Evolutionary conservation across 2,329 filamentous ascomycete genomes (phyloP).

Genomic region (Calycina herbarum): DNA sequence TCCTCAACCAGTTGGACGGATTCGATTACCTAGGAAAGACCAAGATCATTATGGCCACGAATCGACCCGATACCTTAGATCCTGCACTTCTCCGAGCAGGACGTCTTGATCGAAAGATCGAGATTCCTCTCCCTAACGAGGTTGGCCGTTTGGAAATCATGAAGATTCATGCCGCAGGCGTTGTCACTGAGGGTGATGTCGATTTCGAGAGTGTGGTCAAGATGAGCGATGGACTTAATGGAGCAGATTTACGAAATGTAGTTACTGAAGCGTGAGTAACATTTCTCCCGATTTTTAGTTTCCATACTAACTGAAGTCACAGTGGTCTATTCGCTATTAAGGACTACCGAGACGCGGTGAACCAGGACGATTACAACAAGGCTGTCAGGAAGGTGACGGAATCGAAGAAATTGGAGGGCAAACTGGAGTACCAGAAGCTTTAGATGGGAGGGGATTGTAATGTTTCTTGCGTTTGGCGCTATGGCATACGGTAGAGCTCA

Average conservation of each 20-base stretch:
- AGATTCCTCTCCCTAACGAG: conserved; percentile 96
- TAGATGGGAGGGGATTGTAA: conserved; percentile 44
- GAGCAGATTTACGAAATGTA: conserved; percentile 94
- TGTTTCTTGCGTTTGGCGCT: conserved; percentile 29
- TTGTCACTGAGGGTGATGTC: conserved; percentile 89
- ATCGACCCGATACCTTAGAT: conserved; percentile 93
- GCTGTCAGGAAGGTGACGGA: conserved; percentile 97
- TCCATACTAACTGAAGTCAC: conserved; percentile 32
- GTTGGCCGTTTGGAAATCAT: conserved; percentile 94
- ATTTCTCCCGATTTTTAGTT: neutral
- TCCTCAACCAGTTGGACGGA: conserved; percentile 96
- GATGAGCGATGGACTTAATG: conserved; percentile 98
- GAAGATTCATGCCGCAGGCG: conserved; percentile 90
- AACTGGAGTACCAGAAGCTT: conserved; percentile 95
- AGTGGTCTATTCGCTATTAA: conserved; percentile 98
- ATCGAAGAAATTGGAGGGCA: conserved; percentile 97
- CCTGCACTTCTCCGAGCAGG: conserved; percentile 89
- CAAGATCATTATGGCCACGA: conserved; percentile 99
- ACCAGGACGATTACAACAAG: conserved; percentile 99
- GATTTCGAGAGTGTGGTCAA: conserved; percentile 99
- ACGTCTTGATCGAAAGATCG: conserved; percentile 94
- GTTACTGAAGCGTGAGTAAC: conserved; percentile 91
- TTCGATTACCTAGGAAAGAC: conserved; percentile 99
- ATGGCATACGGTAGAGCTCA: conserved; percentile 30
- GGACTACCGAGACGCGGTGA: conserved; percentile 93